Percentiles rank a stretch among this genome's conserved stretches.
phyloP scores from a whole-genome alignment of 106 monocot species.

The Phalaenopsis equestris region DNA sequence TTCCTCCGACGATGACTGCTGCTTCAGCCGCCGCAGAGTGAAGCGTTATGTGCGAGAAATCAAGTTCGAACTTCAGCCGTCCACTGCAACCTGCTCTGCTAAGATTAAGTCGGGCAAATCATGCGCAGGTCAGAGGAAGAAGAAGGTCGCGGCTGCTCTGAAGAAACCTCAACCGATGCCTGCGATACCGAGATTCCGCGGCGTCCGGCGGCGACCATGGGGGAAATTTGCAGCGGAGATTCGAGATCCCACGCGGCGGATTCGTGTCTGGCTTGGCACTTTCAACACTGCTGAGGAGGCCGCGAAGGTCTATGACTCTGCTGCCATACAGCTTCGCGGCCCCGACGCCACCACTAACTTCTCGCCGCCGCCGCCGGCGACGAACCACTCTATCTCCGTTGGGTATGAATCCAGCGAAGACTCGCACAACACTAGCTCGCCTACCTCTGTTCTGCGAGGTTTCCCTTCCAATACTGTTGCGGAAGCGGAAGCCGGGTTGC shows the following conservation, averaged over 20 bases:
- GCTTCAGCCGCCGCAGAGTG: constrained; percentile 6
- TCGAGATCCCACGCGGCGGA: constrained; percentile 31
- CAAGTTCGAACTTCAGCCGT: constrained; percentile 6
- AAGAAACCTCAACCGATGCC: neutral
- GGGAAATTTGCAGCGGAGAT: constrained; percentile 62
- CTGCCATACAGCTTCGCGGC: constrained; percentile 52
- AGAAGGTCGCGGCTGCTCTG: neutral
- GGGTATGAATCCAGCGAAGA: constrained; percentile 33
- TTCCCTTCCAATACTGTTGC: neutral
- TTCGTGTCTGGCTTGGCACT: constrained; percentile 59
- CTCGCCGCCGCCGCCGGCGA: neutral
- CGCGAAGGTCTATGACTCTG: constrained; percentile 49
- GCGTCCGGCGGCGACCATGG: constrained; percentile 54
- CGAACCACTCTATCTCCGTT: neutral
- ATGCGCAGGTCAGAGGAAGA: neutral
- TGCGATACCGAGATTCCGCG: constrained; percentile 30
- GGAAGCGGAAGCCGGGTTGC: neutral
- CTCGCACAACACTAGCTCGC: constrained; percentile 28
- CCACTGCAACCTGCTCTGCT: neutral
- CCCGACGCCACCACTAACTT: constrained; percentile 51
- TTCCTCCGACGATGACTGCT: constrained; percentile 25
- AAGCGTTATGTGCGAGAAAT: constrained; percentile 33
- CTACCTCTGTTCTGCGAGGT: constrained; percentile 43
- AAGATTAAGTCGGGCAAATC: neutral
- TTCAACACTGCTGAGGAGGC: constrained; percentile 54